Percentiles rank a stretch among this genome's conserved stretches.
These are phyloP conservation scores for Chamaecrista fasciculata DNA, from an alignment of 306 rosid species.

Conservation along the genomic window DNA sequence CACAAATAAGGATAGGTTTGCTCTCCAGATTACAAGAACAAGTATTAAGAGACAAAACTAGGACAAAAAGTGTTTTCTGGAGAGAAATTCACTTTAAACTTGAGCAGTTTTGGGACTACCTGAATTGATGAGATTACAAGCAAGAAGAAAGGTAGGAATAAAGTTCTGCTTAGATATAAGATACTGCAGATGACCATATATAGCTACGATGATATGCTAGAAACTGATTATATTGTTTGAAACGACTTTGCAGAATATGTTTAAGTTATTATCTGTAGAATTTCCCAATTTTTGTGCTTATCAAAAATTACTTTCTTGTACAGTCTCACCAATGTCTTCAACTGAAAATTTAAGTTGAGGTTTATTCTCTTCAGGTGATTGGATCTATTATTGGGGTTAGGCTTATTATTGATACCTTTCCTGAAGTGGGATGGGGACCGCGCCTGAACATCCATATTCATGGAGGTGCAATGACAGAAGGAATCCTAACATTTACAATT, in stretches of 20 bases:
- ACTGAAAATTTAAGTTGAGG: conserved; percentile 3
- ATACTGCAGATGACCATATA: conserved; percentile 15
- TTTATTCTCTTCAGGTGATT: conserved; percentile 55
- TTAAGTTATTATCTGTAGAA: not conserved
- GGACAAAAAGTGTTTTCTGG: not conserved
- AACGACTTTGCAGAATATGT: not conserved
- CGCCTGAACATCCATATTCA: conserved; percentile 68
- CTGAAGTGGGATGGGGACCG: conserved; percentile 76
- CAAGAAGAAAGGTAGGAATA: not conserved
- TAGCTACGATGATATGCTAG: conserved; percentile 5
- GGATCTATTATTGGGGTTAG: conserved; percentile 78
- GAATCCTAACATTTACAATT: conserved; percentile 63
- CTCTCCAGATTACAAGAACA: no score
- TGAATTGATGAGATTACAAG: not conserved
- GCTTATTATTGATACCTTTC: conserved; percentile 53
- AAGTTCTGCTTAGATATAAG: not conserved
- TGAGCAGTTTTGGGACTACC: not conserved
- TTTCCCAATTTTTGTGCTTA: not conserved
- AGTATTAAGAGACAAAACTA: no score
- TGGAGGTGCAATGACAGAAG: conserved; percentile 84
- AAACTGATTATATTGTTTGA: not conserved
- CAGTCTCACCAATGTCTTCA: conserved; percentile 17
- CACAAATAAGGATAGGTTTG: no score
- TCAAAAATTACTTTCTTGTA: not conserved
- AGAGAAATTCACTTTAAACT: no score